Evolutionary conservation across 257 asterid genomes (phyloP).

Genomic region (Mitragyna speciosa): DNA sequence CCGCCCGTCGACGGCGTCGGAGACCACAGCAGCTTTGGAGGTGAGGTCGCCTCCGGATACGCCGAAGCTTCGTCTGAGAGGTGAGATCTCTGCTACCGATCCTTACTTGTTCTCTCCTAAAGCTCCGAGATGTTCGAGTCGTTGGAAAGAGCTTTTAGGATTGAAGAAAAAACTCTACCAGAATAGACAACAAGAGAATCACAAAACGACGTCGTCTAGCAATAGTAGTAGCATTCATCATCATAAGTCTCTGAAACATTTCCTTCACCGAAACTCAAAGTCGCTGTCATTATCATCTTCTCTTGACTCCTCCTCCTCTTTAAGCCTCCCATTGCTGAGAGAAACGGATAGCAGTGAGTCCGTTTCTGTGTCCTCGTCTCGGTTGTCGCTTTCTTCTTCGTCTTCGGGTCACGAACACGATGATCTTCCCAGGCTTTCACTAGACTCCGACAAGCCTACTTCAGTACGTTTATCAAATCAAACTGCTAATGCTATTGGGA

Average conservation of each 20-base stretch:
- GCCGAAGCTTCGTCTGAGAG: conserved; percentile 42
- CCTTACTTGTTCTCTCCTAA: conserved; percentile 80
- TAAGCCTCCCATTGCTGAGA: conserved; percentile 46
- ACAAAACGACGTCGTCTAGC: conserved; percentile 40
- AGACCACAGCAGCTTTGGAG: conserved; percentile 28
- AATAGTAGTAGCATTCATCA: background rate
- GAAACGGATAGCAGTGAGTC: conserved; percentile 47
- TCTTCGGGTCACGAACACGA: conserved; percentile 63
- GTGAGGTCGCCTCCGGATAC: conserved; percentile 46
- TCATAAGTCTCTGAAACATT: conserved; percentile 28
- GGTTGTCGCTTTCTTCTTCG: conserved; percentile 58
- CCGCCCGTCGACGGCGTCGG: conserved; percentile 37
- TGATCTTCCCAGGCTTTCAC: conserved; percentile 56
- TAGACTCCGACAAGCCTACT: conserved; percentile 46
- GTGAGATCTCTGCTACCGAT: conserved; percentile 57
- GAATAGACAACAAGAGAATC: conserved; percentile 48
- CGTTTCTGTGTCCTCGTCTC: conserved; percentile 37
- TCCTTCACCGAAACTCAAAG: conserved; percentile 46
- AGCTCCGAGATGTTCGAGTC: conserved; percentile 85
- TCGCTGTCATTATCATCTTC: conserved; percentile 27
- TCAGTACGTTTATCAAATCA: conserved; percentile 7
- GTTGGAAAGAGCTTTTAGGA: conserved; percentile 90
- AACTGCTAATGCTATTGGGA: background rate
- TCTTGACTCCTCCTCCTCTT: conserved; percentile 34
- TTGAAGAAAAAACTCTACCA: conserved; percentile 69